Evolutionary conservation across 495 filamentous ascomycete species (phyloP), one percentile per base, ranked within the genome.

Genomic region (Evernia prunastri): DNA sequence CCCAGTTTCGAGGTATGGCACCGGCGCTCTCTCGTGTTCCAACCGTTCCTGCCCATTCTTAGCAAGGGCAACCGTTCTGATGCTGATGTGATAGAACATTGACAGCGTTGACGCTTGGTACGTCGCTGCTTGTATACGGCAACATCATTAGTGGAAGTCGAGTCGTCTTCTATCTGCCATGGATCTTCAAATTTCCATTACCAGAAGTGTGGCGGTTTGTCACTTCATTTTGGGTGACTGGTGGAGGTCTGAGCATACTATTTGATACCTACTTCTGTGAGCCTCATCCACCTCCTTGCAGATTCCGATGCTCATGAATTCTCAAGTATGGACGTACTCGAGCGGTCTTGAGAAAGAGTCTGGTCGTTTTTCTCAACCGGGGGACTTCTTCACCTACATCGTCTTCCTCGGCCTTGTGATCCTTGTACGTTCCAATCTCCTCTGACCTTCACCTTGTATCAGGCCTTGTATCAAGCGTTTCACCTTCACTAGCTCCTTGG

Each of bases 261-360:
- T 79, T 95, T 71, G 91, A 97, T 75, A 86, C 92, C 33, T 94
- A 91, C 76, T 89, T 92, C 71, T 72, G 88, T 91, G 83, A 72
- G 84, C 18, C 59, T 60, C 35, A 53, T 69, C 53, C 42, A 64
- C 63, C 66, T 61, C 59, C 56, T 56, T 60, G 45, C 66, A 49
- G 66, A 43, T 63, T 56, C 10, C 35, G 47, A 40, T 75, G 58
- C 74, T 79, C 73, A 79, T 69, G 25, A 36, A 35, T 31, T 27
- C 36, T 59, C 17, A 63, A 86, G 86, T 90, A 69, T 91, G 82
- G 72, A 83, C 78, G 57, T 89, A 90, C 76, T 80, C 83, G 53
- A 86, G 80, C 66, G 74, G 75, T 40, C 76, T 89, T 25, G 88
- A 91, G 72, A 80, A 63, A 23, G 79, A 79, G 43, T 86, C 86